Evolutionary conservation across 176 grass and related monocot species (phyloP), one percentile per base, ranked within the genome.

Genomic region (Coix lacrymajobi): DNA sequence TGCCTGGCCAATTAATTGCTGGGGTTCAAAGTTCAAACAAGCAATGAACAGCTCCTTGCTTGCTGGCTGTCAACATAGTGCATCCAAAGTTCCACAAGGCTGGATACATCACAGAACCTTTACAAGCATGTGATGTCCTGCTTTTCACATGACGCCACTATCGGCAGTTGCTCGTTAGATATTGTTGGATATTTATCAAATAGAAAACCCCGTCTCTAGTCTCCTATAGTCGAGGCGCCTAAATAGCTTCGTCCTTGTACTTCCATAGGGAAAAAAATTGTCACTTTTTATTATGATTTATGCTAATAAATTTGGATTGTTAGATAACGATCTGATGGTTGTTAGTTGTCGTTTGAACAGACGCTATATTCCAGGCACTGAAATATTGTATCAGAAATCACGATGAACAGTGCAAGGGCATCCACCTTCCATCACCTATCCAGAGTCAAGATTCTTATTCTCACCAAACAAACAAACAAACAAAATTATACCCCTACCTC

Each of bases 71-170:
- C 58, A 60, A 73, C 17, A 73, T 79, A 52, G 13, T 25, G 76
- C 25, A 82, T 28, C 54, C 20, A 34, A 61, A 80, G 69, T 69
- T 78, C 74, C 75, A 33, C 79, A 87, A 69, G 40, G 79, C 48
- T 86, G 62, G 67, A 49, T 73, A 67, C 67, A 86, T 52, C 36
- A 75, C 74, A 79, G 5, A 43, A 71, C 46, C 52, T 81, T 73
- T 73, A 71, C 46, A 57, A 69, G 29, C 71, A 36, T 83, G 88
- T 86, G 88, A 83, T 26, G 67, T 58, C 37, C 68, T 74, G 30
- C 82, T 51, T 89, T 77, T 77, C 14, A 24, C 40, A 60, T 67
- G 30, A 32, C 13, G 52, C 56, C 45, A 48, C n/a, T 22, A 31
- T 25, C 14, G 2, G 22, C 49, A 64, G 43, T 25, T 48, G 71